phyloP scores from a whole-genome alignment of 768 basidiomycete species.

The Leccinum olivaceopallidum region DNA sequence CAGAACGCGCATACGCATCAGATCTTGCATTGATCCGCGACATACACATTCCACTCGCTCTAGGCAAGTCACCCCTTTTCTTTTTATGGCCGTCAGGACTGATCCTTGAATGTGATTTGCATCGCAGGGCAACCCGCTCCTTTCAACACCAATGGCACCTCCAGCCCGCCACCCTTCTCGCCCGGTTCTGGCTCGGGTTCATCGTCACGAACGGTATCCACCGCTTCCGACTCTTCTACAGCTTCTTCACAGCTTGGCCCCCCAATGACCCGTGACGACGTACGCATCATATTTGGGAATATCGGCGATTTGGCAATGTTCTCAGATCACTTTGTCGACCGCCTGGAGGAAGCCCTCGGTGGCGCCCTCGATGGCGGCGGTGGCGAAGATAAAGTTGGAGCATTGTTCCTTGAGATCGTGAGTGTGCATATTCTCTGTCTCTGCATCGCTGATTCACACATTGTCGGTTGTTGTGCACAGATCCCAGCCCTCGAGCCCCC shows the following conservation, averaged over 20 bases:
- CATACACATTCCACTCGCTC: constrained; percentile 75
- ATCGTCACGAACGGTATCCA: constrained; percentile 40
- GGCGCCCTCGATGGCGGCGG: constrained; percentile 58
- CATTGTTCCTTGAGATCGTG: constrained; percentile 68
- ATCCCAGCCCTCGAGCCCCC: constrained; percentile 68
- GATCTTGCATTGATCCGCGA: constrained; percentile 79
- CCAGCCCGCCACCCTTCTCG: constrained; percentile 28
- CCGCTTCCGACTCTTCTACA: constrained; percentile 50
- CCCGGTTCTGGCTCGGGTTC: constrained; percentile 38
- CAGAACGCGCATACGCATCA: constrained; percentile 81
- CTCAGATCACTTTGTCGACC: constrained; percentile 63
- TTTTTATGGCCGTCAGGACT: constrained; percentile 4
- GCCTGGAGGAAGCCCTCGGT: constrained; percentile 67
- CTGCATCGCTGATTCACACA: not conserved
- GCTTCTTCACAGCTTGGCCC: constrained; percentile 50
- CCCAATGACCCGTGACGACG: constrained; percentile 73
- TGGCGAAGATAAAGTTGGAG: constrained; percentile 71
- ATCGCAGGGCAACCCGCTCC: constrained; percentile 41
- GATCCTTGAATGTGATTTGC: constrained; percentile 12
- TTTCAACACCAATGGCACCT: constrained; percentile 31
- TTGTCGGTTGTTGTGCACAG: constrained; percentile 35
- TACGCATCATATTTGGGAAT: constrained; percentile 74
- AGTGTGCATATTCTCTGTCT: constrained; percentile 31
- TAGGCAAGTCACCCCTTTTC: constrained; percentile 48
- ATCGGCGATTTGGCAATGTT: constrained; percentile 73